These are phyloP conservation scores for Saussurea involucrata DNA, from an alignment of 129 eudicot species.

Conservation along the genomic window DNA sequence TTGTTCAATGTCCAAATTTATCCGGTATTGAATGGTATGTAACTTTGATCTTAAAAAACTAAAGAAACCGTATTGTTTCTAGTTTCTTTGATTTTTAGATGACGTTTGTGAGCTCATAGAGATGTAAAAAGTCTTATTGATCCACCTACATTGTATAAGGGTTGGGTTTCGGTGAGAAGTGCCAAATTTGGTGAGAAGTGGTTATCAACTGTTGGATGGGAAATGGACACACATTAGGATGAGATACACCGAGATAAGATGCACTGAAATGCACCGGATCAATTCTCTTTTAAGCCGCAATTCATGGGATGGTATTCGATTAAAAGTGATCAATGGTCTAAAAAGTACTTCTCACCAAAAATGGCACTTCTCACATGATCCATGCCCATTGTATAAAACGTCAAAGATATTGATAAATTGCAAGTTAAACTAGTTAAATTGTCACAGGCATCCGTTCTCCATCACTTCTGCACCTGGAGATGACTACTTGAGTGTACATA, in stretches of 20 bases:
- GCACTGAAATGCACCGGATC: too few relatives aligned
- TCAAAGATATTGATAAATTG: neutral
- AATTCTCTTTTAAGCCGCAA: too few relatives aligned
- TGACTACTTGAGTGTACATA: slow-evolving; percentile 81
- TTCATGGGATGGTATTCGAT: too few relatives aligned
- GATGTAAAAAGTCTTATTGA: neutral
- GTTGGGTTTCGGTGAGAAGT: too few relatives aligned
- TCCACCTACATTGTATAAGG: neutral
- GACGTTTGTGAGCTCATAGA: neutral
- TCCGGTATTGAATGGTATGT: slow-evolving; percentile 80
- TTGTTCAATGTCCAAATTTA: slow-evolving; percentile 89
- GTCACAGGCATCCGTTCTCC: slow-evolving; percentile 94
- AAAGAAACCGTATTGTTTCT: neutral
- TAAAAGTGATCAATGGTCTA: too few relatives aligned
- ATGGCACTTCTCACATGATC: too few relatives aligned
- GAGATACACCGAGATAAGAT: too few relatives aligned
- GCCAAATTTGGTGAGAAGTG: too few relatives aligned
- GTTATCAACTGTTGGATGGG: too few relatives aligned
- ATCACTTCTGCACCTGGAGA: slow-evolving; percentile 97
- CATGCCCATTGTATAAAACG: too few relatives aligned
- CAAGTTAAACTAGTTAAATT: neutral
- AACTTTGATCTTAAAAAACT: neutral
- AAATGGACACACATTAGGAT: too few relatives aligned
- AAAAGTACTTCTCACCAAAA: too few relatives aligned
- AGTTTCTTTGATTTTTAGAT: neutral